Base-by-base conservation (phyloP, 1,139 yeast species). In the Blastobotrys persicus region DNA sequence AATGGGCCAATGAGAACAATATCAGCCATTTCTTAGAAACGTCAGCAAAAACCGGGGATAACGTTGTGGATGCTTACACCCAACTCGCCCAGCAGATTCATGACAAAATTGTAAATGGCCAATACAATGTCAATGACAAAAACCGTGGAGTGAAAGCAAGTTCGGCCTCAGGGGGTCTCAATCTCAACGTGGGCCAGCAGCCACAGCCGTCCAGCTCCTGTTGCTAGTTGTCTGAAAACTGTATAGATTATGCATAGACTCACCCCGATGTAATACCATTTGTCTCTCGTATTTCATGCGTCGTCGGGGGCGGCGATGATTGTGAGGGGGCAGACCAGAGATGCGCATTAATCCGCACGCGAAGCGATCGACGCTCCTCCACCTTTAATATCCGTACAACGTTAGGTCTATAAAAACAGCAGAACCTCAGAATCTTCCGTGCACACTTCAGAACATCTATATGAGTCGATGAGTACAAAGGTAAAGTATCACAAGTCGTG, bases 11-110 rank as follows among this genome's bases (percentile, higher is more conserved):
- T 56, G 83, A 80, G 51, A 85, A 95, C 83, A 91, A 91, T 1
- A 76, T 85, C 60, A 89, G 83, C n/a, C 88, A 94, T 20, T 89
- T 89, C 66, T 88, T 88, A 64, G 97, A 89, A 68, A 88, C 97
- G 1, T 83, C 92, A 57, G 97, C 97, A 33, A 84, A 88, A 78
- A 82, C 88, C 55, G 88, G 88, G 60, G 84, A 89, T 50, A 85
- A 88, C 59, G 96, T 89, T 31, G 88, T 85, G 57, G 95, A 88
- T 62, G 95, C 95, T 0, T 89, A 88, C 63, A 74, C 85, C 53
- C 89, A 84, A 57, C 86, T 89, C 33, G 96, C 92, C 7, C 78
- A 95, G 67, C 95, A 87, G 47, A 69, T 68, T 26, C 63, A 68
- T 49, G 52, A 58, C 41, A 68, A 68, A 50, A 69, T 68, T 42